Conservation (phyloP, 768 basidiomycete species). For the Pleurotus sapidus region DNA sequence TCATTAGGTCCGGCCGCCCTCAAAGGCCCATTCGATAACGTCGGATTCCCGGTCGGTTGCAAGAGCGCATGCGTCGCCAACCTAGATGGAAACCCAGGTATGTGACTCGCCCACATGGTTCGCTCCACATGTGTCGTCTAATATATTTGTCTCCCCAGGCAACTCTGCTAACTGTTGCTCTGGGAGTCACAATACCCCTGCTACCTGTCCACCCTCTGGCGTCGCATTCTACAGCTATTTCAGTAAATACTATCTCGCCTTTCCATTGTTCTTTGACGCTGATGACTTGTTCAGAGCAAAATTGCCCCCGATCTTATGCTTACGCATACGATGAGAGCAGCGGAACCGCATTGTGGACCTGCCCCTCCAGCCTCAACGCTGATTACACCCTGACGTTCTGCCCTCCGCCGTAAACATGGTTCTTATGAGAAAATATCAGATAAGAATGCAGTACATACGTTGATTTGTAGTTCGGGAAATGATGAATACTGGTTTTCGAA, state of each 20-base stretch:
- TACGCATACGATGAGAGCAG: slow-evolving; percentile 47
- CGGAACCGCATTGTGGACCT: slow-evolving; percentile 46
- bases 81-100: slow-evolving; percentile 39
- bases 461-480: too few relatives aligned
- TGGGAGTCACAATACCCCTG: slow-evolving; percentile 29
- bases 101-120: slow-evolving; percentile 2
- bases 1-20: slow-evolving; percentile 45
- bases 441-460: too few relatives aligned
- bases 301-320: slow-evolving; percentile 37
- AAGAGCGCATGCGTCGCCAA: slow-evolving; percentile 53
- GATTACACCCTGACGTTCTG: slow-evolving; percentile 29
- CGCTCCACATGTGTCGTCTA: slow-evolving; percentile 3
- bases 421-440: neutral
- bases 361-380: slow-evolving; percentile 22
- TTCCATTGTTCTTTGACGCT: neutral
- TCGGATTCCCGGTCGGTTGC: slow-evolving; percentile 59
- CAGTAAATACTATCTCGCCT: slow-evolving; percentile 6
- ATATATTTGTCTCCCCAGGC: slow-evolving; percentile 22
- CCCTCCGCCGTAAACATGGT: slow-evolving; percentile 8
- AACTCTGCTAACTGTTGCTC: slow-evolving; percentile 68
- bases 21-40: slow-evolving; percentile 49
- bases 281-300: slow-evolving; percentile 15
- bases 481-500: too few relatives aligned
- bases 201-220: slow-evolving; percentile 16
- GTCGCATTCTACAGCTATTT: slow-evolving; percentile 17